phyloP scores from a whole-genome alignment of 2,329 filamentous ascomycete genomes.

The Calonectria hawksworthii region DNA sequence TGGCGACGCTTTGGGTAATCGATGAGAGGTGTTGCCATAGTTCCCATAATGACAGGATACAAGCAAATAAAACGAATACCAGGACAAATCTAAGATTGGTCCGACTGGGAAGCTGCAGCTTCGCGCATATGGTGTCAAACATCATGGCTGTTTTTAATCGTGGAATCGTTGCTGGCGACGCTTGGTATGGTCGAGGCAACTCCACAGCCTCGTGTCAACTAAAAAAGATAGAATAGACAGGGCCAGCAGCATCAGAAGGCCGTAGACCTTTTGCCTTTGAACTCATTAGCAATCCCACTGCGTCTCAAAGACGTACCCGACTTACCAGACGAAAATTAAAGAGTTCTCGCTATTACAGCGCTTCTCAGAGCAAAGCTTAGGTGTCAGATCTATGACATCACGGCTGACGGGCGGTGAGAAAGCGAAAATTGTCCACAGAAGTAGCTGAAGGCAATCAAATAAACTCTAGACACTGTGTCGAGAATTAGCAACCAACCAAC shows the following conservation, averaged over 20 bases:
- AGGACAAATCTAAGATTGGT: conserved; percentile 24
- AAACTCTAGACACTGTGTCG: not conserved
- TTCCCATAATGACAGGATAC: conserved; percentile 35
- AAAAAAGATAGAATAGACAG: not conserved
- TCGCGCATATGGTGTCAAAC: conserved; percentile 17
- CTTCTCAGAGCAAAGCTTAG: not conserved
- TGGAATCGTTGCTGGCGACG: not conserved
- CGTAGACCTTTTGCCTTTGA: not conserved
- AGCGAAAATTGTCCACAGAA: not conserved
- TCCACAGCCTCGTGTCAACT: not conserved
- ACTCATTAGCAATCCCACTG: not conserved
- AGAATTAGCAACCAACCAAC: not conserved
- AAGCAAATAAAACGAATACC: conserved; percentile 32
- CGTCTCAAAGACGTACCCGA: not conserved
- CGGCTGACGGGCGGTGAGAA: not conserved
- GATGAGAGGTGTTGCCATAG: conserved; percentile 33
- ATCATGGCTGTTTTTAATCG: not conserved
- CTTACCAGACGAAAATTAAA: not conserved
- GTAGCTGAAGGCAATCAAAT: not conserved
- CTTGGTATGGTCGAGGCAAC: not conserved
- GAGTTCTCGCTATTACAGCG: not conserved
- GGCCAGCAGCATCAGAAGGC: not conserved
- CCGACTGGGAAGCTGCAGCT: conserved; percentile 24
- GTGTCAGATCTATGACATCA: not conserved
- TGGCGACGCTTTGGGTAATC: conserved; percentile 28